Base-by-base conservation (phyloP, 1,284 basidiomycete genomes). In the Dichomitus squalens region DNA sequence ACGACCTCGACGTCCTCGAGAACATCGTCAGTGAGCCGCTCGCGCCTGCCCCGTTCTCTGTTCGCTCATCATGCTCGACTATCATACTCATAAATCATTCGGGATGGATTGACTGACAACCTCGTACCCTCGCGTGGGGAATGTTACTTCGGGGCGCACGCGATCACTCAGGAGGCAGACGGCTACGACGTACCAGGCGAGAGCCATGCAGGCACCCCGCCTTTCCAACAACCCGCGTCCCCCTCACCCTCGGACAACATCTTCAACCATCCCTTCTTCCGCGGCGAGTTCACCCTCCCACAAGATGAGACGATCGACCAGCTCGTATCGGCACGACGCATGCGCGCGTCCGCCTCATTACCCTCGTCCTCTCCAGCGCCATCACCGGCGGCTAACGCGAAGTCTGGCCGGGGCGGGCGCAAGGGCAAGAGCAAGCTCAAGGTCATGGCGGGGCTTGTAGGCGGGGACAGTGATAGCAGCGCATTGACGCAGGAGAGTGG, bases 391-490 rank as follows among this genome's bases (percentile, higher is more conserved):
- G 55, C 56, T 12, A 50, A 46, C 12, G 54, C 58, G 6, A 75
- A 70, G 71, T 64, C 44, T 73, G 75, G 61, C 75, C 79, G 54
- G 12, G 68, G 68, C 11, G 56, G 72, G 25, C 62, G 66, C 56
- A 66, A 71, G 50, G 65, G 70, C 47, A 66, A 69, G 47, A 65
- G 65, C 50, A 66, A 68, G 55, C 57, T 68, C 27, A 70, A 67
- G 55, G 82, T 85, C 56, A 75, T 86, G 74, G 87, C 87, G 0
- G 88, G 88, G 0, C 72, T 90, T 20, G 81, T 90, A 2, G 85
- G 83, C 25, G 88, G 87, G 3, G 88, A 92, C 66, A 92, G 90
- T 67, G 89, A 91, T 64, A 90, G 87, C 64, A 92, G 90, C 60
- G 89, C 87, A 33, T 68, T 91, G 64, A 92, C 89, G 7, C 85